Percentiles rank a stretch among this genome's conserved stretches.
These are phyloP conservation scores for Oenanthe sinensis DNA, from an alignment of 129 eudicot genomes.

Conservation along the genomic window DNA sequence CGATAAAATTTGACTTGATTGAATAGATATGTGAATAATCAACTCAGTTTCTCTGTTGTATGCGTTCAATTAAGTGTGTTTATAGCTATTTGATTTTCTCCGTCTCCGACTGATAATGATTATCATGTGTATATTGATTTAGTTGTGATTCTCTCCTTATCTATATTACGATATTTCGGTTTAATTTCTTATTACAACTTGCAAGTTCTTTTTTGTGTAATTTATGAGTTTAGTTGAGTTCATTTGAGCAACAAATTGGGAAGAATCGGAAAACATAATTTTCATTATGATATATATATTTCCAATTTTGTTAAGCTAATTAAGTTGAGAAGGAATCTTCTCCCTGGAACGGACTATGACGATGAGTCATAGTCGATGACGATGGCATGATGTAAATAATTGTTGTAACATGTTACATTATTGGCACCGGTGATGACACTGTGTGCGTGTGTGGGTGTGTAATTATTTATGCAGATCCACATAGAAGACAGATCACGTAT, in stretches of 20 bases:
- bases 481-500: conserved; percentile 10
- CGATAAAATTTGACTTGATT: not conserved
- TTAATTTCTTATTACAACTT: not conserved
- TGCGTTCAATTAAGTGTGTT: not conserved
- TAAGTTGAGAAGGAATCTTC: not conserved
- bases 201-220: not conserved
- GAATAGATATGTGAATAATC: not conserved
- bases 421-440: not conserved
- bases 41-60: not conserved
- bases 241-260: not conserved
- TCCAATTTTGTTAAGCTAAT: not conserved
- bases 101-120: not conserved
- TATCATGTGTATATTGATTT: too few species aligned
- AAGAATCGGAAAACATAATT: not conserved
- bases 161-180: not conserved
- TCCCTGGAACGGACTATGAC: not conserved
- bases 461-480: not conserved
- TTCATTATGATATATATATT: not conserved
- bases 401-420: not conserved
- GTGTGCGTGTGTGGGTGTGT: too few species aligned
- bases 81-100: not conserved
- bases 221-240: not conserved
- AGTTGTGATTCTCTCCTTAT: not conserved
- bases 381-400: not conserved
- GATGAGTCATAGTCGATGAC: not conserved